Conservation (phyloP, 306 rosid genomes). For the Lathyrus oleraceus region DNA sequence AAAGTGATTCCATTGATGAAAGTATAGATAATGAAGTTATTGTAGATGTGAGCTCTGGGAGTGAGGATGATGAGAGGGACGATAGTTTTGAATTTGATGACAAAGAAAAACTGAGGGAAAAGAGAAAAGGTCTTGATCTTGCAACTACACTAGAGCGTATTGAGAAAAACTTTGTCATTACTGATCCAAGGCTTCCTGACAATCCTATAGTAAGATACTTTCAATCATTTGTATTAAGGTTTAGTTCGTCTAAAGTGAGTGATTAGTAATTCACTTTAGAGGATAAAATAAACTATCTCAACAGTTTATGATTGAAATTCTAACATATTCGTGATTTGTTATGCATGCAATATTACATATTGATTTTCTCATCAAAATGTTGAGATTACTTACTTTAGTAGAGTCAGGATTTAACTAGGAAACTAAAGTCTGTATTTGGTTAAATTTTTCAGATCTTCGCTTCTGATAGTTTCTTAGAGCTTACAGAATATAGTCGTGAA, state of each 20-base stretch:
- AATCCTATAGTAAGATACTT: conserved; percentile 84
- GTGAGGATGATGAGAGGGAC: conserved; percentile 60
- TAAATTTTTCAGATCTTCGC: conserved; percentile 75
- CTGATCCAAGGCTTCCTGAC: conserved; percentile 99
- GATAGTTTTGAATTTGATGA: conserved; percentile 58
- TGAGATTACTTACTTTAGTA: background rate
- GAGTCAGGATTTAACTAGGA: conserved; percentile 2
- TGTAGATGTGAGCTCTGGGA: conserved; percentile 42
- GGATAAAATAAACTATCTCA: background rate
- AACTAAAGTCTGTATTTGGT: conserved; percentile 26
- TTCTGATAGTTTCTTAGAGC: conserved; percentile 97
- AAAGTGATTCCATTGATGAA: conserved; percentile 53
- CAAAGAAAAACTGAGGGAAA: conserved; percentile 70
- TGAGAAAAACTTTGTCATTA: conserved; percentile 94
- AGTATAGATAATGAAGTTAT: conserved; percentile 40
- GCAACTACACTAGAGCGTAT: conserved; percentile 98
- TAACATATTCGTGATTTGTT: background rate
- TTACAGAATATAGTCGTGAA: conserved; percentile 93
- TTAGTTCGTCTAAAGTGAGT: background rate
- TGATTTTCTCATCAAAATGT: background rate
- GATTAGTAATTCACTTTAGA: background rate
- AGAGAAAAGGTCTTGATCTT: conserved; percentile 94
- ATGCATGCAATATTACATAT: background rate
- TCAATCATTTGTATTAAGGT: background rate
- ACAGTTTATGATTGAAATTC: background rate